Evolutionary conservation across 1,284 basidiomycete genomes (phyloP).

Genomic region (Pisolithus thermaeus): DNA sequence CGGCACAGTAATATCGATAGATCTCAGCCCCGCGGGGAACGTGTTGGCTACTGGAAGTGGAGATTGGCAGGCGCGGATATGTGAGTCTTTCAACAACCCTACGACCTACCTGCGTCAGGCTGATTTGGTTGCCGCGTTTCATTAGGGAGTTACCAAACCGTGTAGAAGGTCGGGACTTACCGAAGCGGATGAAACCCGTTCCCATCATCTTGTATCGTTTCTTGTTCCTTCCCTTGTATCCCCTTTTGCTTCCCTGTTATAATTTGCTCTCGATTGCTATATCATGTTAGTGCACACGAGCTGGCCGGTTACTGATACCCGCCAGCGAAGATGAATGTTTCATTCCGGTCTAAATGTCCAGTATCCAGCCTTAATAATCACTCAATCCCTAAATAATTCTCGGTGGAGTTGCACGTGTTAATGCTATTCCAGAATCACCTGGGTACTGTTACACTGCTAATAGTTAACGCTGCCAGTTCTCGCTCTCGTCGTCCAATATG

Average conservation of each 20-base stretch:
- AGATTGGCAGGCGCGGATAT: slow-evolving; percentile 79
- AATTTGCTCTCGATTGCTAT: slow-evolving; percentile 13
- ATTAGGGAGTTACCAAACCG: slow-evolving; percentile 27
- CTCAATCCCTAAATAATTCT: neutral
- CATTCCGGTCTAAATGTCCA: neutral
- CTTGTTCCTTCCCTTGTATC: slow-evolving; percentile 25
- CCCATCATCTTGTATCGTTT: slow-evolving; percentile 22
- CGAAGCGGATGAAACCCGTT: slow-evolving; percentile 5
- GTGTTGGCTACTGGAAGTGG: slow-evolving; percentile 84
- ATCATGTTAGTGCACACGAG: slow-evolving; percentile 16
- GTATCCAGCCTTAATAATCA: neutral
- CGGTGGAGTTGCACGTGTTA: neutral
- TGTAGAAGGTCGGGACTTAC: slow-evolving; percentile 11
- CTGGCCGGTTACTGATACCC: slow-evolving; percentile 5
- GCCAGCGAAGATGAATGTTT: neutral
- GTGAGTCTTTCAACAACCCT: slow-evolving; percentile 36
- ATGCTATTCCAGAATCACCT: neutral
- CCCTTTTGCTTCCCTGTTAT: slow-evolving; percentile 1
- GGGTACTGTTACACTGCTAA: neutral
- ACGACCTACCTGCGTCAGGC: slow-evolving; percentile 1
- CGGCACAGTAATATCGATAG: slow-evolving; percentile 73
- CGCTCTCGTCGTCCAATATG: slow-evolving; percentile 52
- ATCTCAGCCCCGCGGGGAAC: slow-evolving; percentile 69
- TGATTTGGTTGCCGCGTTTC: neutral
- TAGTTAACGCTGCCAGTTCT: slow-evolving; percentile 5